Conservation (phyloP, 768 basidiomycete genomes). For the Amanita phalloides region DNA sequence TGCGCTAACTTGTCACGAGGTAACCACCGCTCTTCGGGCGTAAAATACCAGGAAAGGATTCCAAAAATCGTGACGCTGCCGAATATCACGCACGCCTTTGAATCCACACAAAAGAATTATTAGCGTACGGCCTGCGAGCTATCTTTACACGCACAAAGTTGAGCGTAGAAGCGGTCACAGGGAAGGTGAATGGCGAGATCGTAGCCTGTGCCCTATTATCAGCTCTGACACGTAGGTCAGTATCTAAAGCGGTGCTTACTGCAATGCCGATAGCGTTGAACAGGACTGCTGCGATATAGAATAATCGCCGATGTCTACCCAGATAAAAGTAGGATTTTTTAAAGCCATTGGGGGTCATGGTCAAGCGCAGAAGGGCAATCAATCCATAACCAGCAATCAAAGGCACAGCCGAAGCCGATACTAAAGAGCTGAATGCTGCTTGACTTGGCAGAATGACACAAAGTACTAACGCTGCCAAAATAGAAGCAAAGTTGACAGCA, state of each 20-base stretch:
- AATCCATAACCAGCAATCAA: conserved; percentile 85
- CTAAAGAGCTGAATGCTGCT: conserved; percentile 86
- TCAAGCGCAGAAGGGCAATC: conserved; percentile 67
- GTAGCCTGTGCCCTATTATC: conserved; percentile 39
- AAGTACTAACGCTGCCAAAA: conserved; percentile 62
- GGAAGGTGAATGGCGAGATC: conserved; percentile 84
- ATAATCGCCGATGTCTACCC: conserved; percentile 52
- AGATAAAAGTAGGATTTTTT: conserved; percentile 62
- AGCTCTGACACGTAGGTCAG: conserved; percentile 1
- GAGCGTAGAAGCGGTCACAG: conserved; percentile 63
- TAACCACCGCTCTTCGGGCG: conserved; percentile 75
- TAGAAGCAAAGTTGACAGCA: conserved; percentile 79
- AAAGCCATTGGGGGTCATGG: conserved; percentile 72
- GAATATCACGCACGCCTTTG: conserved; percentile 63
- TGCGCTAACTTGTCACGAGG: conserved; percentile 48
- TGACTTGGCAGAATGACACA: conserved; percentile 85
- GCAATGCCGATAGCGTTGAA: conserved; percentile 72
- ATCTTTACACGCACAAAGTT: conserved; percentile 58
- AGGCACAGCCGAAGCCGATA: conserved; percentile 78
- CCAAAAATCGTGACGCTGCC: conserved; percentile 75
- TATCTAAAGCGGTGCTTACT: conserved; percentile 30
- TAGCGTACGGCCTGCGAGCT: background rate
- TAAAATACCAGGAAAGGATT: conserved; percentile 66
- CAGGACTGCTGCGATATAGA: conserved; percentile 54
- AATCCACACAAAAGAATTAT: background rate